These are phyloP conservation scores for Phoma sp. DNA, from an alignment of 2,329 filamentous ascomycete species.

Conservation along the genomic window DNA sequence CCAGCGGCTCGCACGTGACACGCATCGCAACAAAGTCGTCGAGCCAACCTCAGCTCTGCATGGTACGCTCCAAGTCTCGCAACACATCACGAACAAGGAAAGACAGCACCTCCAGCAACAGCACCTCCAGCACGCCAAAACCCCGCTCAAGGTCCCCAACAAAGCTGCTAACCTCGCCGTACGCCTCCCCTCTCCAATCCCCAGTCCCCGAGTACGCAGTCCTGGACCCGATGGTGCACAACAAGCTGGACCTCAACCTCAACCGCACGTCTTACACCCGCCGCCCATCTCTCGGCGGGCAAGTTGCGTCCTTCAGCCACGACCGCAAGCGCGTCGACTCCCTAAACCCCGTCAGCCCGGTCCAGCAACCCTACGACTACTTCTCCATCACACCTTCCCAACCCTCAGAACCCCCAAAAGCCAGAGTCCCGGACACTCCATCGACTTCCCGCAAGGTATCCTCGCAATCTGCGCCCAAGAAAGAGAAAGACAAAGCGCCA, in stretches of 20 bases:
- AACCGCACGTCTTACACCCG: not conserved
- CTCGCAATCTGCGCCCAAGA: not conserved
- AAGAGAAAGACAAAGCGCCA: constrained; percentile 3
- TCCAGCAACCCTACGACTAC: constrained; percentile 15
- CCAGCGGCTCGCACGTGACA: constrained; percentile 35
- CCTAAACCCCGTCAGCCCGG: constrained; percentile 23
- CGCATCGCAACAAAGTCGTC: constrained; percentile 41
- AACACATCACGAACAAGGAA: constrained; percentile 17
- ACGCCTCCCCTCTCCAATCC: constrained; percentile 32
- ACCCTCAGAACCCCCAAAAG: not conserved
- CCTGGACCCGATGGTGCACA: constrained; percentile 27
- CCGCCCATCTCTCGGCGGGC: not conserved
- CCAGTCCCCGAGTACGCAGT: constrained; percentile 34
- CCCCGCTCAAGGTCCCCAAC: constrained; percentile 13
- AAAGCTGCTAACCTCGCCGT: constrained; percentile 19
- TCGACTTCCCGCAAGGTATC: constrained; percentile 16
- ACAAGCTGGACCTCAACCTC: constrained; percentile 4
- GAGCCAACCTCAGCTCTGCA: constrained; percentile 44
- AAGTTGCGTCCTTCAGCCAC: not conserved
- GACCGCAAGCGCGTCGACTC: constrained; percentile 30
- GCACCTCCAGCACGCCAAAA: constrained; percentile 27
- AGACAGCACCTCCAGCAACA: constrained; percentile 31
- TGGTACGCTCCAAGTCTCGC: constrained; percentile 41
- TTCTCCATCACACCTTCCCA: constrained; percentile 18
- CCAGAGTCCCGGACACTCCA: constrained; percentile 22